phyloP scores from a whole-genome alignment of 1,139 yeast genomes.

The Geotrichum citri-aurantii region DNA sequence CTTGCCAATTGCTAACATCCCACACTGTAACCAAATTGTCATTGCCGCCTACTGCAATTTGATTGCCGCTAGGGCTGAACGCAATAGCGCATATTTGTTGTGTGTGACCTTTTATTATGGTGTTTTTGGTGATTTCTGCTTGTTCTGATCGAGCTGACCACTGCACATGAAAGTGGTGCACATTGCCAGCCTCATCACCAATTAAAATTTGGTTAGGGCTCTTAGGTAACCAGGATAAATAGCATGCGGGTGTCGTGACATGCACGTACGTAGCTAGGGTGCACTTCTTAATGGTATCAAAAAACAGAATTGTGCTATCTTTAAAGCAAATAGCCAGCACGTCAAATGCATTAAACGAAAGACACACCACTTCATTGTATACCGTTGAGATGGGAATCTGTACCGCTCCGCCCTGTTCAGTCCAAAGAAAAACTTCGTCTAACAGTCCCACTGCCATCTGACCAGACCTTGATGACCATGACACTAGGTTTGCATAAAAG shows the following conservation, averaged over 20 bases:
- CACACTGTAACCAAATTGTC: slow-evolving; percentile 66
- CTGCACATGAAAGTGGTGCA: slow-evolving; percentile 40
- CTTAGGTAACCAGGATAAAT: slow-evolving; percentile 57
- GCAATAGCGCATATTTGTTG: slow-evolving; percentile 43
- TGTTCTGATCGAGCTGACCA: slow-evolving; percentile 11
- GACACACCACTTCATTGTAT: slow-evolving; percentile 46
- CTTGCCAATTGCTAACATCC: slow-evolving; percentile 44
- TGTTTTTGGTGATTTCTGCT: slow-evolving; percentile 22
- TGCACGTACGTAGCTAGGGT: slow-evolving; percentile 31
- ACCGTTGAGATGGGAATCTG: slow-evolving; percentile 20
- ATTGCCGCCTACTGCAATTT: slow-evolving; percentile 67
- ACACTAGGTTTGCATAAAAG: slow-evolving; percentile 68
- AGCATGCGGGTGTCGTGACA: slow-evolving; percentile 45
- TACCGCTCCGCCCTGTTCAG: slow-evolving; percentile 44
- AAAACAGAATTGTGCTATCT: slow-evolving; percentile 45
- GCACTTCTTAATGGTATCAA: slow-evolving; percentile 28
- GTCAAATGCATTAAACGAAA: slow-evolving; percentile 41
- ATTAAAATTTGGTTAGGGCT: slow-evolving; percentile 42
- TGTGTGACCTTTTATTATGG: slow-evolving; percentile 25
- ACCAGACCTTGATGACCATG: slow-evolving; percentile 56
- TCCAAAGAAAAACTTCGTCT: slow-evolving; percentile 60
- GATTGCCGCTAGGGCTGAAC: slow-evolving; percentile 43
- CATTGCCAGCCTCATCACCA: slow-evolving; percentile 68
- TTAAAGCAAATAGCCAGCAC: slow-evolving; percentile 56
- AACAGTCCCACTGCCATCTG: slow-evolving; percentile 68